Percentiles rank a stretch among this genome's conserved stretches.
phyloP scores from a whole-genome alignment of 2,329 filamentous ascomycete species.

The Apiospora hydei region DNA sequence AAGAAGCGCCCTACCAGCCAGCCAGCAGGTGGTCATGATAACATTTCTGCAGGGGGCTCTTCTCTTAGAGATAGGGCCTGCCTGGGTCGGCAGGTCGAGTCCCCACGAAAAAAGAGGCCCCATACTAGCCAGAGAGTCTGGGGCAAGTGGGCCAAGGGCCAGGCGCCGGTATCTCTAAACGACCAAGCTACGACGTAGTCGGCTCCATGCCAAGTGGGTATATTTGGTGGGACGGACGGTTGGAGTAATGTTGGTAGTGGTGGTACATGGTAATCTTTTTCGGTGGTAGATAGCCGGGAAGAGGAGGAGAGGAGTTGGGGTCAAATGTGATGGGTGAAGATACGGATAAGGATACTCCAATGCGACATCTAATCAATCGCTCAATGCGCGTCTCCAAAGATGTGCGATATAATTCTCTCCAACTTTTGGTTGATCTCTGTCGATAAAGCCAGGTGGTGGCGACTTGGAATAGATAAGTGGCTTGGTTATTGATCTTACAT shows the following conservation, averaged over 20 bases:
- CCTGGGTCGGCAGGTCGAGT: background rate
- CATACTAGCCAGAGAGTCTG: background rate
- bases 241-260: background rate
- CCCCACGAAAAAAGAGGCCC: background rate
- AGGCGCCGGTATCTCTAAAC: background rate
- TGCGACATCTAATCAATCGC: too few species aligned
- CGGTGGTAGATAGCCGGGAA: background rate
- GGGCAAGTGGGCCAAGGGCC: slow-evolving; percentile 7
- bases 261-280: background rate
- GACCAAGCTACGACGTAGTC: background rate
- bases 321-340: background rate
- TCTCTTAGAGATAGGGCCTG: background rate
- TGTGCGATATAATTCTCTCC: too few species aligned
- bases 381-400: too few species aligned
- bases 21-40: background rate
- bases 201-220: background rate
- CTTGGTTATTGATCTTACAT: too few species aligned
- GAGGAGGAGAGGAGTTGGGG: background rate
- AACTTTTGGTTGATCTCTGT: too few species aligned
- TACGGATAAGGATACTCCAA: background rate
- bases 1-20: background rate
- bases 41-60: background rate
- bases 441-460: too few species aligned
- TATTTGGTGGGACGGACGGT: background rate
- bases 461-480: too few species aligned